phyloP scores from a whole-genome alignment of 2,329 filamentous ascomycete genomes.

The Calycina herbarum region DNA sequence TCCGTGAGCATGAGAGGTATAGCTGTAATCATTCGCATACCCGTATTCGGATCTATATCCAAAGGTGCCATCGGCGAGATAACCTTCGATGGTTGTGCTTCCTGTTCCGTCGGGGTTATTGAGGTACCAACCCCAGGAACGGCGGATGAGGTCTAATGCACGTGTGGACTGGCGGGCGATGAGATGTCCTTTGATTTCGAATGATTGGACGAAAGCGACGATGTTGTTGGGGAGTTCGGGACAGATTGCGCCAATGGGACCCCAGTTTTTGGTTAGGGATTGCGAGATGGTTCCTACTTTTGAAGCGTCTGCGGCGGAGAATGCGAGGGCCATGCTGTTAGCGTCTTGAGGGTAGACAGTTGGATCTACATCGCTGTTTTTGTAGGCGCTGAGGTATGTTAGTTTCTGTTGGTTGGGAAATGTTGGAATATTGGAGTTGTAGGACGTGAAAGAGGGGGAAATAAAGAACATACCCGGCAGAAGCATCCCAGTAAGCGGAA shows the following conservation, averaged over 20 bases:
- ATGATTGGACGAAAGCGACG: constrained; percentile 57
- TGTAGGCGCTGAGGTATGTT: constrained; percentile 29
- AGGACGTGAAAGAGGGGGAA: neutral
- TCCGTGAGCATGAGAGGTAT: constrained; percentile 51
- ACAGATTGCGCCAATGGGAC: constrained; percentile 52
- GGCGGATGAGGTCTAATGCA: constrained; percentile 56
- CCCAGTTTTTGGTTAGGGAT: constrained; percentile 44
- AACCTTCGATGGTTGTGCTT: constrained; percentile 60
- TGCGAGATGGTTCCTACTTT: constrained; percentile 42
- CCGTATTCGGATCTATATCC: constrained; percentile 54
- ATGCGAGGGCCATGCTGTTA: constrained; percentile 54
- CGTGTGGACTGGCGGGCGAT: constrained; percentile 47
- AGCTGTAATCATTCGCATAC: constrained; percentile 47
- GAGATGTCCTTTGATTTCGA: constrained; percentile 60
- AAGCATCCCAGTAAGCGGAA: constrained; percentile 25
- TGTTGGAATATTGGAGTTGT: neutral
- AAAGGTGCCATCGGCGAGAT: constrained; percentile 55
- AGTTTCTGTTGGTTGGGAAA: constrained; percentile 18
- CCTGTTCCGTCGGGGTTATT: constrained; percentile 57
- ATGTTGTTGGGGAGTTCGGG: constrained; percentile 59
- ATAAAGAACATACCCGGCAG: constrained; percentile 25
- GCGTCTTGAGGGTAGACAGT: constrained; percentile 60
- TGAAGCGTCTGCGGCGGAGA: constrained; percentile 24
- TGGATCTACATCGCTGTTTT: constrained; percentile 48
- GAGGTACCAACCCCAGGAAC: constrained; percentile 61